Conservation (phyloP, 257 asterid species). For the Penstemon newberryi region DNA sequence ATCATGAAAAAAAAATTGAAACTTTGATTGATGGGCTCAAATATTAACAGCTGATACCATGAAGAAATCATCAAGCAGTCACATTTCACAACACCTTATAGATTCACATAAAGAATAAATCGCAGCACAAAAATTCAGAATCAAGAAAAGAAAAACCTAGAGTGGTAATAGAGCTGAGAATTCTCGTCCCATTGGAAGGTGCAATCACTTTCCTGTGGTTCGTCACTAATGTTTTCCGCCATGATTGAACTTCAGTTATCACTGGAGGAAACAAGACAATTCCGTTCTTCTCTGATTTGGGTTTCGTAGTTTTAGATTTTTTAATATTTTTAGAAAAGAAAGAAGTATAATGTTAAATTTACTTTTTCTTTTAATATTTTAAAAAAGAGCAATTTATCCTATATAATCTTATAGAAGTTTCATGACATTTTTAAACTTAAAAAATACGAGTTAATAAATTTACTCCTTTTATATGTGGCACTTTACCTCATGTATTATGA, state of each 20-base stretch:
- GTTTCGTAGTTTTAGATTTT: not conserved
- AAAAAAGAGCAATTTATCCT: too few relatives aligned
- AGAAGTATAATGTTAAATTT: not conserved
- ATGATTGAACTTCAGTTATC: constrained; percentile 30
- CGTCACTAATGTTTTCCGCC: constrained; percentile 49
- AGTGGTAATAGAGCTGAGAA: constrained; percentile 83
- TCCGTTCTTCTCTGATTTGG: not conserved
- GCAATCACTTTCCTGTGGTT: constrained; percentile 38
- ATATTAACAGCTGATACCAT: not conserved
- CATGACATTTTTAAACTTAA: too few relatives aligned
- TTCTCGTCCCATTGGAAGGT: constrained; percentile 78
- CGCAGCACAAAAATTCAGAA: not conserved
- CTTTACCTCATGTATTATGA: too few relatives aligned
- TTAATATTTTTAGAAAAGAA: not conserved
- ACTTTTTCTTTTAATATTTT: too few relatives aligned
- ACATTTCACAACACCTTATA: constrained; percentile 9
- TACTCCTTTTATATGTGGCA: too few relatives aligned
- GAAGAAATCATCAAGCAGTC: not conserved
- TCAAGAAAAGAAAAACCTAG: constrained; percentile 50
- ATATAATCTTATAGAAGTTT: too few relatives aligned
- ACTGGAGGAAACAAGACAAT: not conserved
- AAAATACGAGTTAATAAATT: too few relatives aligned
- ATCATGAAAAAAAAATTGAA: not conserved
- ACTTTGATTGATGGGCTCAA: not conserved
- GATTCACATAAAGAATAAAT: not conserved